Evolutionary conservation across 2,329 filamentous ascomycete species (phyloP).

Genomic region (Talaromyces rugulosus): DNA sequence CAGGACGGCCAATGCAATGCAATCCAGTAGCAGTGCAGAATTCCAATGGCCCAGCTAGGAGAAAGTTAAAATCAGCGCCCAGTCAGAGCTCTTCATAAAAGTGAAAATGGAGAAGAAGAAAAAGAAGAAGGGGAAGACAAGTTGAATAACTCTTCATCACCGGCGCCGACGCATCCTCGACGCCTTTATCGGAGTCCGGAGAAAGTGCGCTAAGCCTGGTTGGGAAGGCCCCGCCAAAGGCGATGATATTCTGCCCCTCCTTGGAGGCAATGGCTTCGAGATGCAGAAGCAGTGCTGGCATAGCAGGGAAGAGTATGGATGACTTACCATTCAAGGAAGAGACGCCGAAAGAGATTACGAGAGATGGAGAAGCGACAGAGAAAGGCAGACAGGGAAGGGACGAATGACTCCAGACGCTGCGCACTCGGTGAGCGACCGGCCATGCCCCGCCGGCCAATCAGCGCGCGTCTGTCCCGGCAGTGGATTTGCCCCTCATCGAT

Average conservation of each 20-base stretch:
- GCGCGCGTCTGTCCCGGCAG: background rate
- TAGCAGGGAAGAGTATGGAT: background rate
- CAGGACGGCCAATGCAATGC: background rate
- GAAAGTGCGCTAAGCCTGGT: constrained; percentile 10
- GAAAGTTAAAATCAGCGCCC: background rate
- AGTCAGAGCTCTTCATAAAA: background rate
- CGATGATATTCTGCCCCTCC: background rate
- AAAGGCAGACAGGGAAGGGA: background rate
- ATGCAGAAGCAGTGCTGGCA: background rate
- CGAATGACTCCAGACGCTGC: background rate
- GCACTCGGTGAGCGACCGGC: constrained; percentile 13
- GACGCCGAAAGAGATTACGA: background rate
- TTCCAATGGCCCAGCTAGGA: background rate
- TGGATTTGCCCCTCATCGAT: constrained; percentile 6
- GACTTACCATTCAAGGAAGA: background rate
- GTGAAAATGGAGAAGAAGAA: background rate
- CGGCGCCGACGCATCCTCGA: constrained; percentile 1
- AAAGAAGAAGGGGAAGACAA: background rate
- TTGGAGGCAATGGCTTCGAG: background rate
- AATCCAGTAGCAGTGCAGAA: background rate
- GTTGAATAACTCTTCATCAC: background rate
- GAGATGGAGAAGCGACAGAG: background rate
- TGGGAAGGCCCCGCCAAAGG: constrained; percentile 9
- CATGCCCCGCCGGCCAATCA: constrained; percentile 7
- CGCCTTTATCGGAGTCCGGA: constrained; percentile 14